Evolutionary conservation across 2,329 filamentous ascomycete genomes (phyloP), one percentile per base, ranked within the genome.

Genomic region (Samsoniella hepiali): DNA sequence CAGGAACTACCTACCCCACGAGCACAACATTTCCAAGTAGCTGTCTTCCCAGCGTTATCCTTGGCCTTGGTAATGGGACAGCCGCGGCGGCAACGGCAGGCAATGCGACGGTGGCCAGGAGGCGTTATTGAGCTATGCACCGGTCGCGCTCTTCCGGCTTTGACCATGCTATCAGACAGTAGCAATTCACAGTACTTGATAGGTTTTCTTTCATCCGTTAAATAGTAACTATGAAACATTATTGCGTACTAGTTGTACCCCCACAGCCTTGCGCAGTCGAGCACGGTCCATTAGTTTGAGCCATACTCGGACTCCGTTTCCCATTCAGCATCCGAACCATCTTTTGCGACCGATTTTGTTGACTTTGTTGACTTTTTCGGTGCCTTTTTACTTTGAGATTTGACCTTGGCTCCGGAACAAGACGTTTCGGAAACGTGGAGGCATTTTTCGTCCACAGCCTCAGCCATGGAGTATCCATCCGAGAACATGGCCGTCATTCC

Each of bases 301-400:
- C 47, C 47, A 32, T 32, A 50, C 47, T 50, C 47, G 13, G 47
- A 50, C 22, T 54, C 50, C 15, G 50, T 54, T 13, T 54, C 50
- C 50, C 50, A 54, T 22, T 54, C 50, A 27, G 50, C 50, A 54
- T 54, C 50, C 11, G 50, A 54, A 38, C 31, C 50, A 36, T 54
- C 32, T 27, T 54, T 27, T 6, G 3, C 17, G 22, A 32, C 13
- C 50, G 22, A 36, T 2, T 31, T 7, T 7, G 6, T 32, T 3
- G 13, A 11, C 13, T 50, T 32, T 10, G 34, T 3, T 2, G 34
- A 9, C 9, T 9, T 38, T 9, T 38, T 38, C 8, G 7, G 22
- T 22, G 22, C 22, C 22, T 38, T 9, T 38, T 38, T 10, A 11
- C 6, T 10, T 38, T 38, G 34, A 11, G 7, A 10, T 38, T 8